Evolutionary conservation across 768 basidiomycete genomes (phyloP).

Genomic region (Kwoniella sp.): DNA sequence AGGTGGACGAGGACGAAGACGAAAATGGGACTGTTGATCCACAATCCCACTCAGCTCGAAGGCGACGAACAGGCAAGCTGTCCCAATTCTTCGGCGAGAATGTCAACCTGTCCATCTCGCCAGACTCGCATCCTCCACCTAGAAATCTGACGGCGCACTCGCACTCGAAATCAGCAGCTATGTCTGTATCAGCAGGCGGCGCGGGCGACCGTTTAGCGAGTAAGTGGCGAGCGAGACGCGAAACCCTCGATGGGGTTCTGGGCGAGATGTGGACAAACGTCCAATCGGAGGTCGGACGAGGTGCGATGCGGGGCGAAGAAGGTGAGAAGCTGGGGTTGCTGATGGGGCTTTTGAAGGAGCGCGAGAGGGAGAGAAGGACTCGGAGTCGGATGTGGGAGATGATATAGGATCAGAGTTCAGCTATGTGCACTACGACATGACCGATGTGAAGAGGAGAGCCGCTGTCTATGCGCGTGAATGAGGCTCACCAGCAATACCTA

Average conservation of each 20-base stretch:
- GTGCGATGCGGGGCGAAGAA: constrained; percentile 19
- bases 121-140: constrained; percentile 6
- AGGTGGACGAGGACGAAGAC: neutral
- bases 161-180: constrained; percentile 4
- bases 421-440: too few species aligned
- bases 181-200: neutral
- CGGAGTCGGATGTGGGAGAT: constrained; percentile 18
- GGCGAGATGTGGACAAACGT: constrained; percentile 34
- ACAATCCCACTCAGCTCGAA: constrained; percentile 15
- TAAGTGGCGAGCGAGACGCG: constrained; percentile 10
- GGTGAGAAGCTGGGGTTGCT: constrained; percentile 19
- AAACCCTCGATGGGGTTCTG: constrained; percentile 30
- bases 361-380: constrained; percentile 7
- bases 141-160: neutral
- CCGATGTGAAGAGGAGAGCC: too few species aligned
- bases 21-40: neutral
- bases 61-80: constrained; percentile 32
- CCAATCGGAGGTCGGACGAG: constrained; percentile 19
- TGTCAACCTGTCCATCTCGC: constrained; percentile 7
- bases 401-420: constrained; percentile 4
- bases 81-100: constrained; percentile 35
- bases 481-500: too few species aligned
- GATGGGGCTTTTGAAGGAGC: constrained; percentile 16
- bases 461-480: too few species aligned
- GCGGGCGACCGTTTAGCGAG: neutral